Evolutionary conservation across 176 grass and related monocot species (phyloP).

Genomic region (Pontederia crassipes): DNA sequence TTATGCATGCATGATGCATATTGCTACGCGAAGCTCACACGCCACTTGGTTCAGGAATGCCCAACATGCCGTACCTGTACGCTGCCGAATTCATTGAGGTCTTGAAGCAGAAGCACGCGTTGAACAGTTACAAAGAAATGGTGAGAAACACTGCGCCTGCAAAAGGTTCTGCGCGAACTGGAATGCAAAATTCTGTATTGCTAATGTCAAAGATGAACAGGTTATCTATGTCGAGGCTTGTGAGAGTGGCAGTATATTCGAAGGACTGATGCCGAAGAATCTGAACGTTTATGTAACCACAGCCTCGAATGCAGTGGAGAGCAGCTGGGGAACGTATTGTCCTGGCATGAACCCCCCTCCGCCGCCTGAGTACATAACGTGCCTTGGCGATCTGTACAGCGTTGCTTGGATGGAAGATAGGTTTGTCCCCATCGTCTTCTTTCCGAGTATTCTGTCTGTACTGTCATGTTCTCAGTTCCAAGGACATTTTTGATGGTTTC

Average conservation of each 20-base stretch:
- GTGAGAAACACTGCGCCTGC: slow-evolving; percentile 14
- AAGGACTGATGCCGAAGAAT: slow-evolving; percentile 58
- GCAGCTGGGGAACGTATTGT: slow-evolving; percentile 98
- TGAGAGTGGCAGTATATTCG: slow-evolving; percentile 87
- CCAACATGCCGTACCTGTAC: slow-evolving; percentile 80
- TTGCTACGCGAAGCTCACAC: too few species aligned
- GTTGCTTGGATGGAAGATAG: slow-evolving; percentile 97
- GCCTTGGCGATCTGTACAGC: slow-evolving; percentile 87
- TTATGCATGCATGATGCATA: background rate
- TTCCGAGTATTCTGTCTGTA: too few species aligned
- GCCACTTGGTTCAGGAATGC: slow-evolving; percentile 46
- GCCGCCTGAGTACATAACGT: slow-evolving; percentile 75
- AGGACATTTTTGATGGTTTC: too few species aligned
- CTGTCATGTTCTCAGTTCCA: too few species aligned
- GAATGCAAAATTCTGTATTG: too few species aligned
- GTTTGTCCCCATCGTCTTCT: slow-evolving; percentile 9
- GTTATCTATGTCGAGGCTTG: slow-evolving; percentile 98
- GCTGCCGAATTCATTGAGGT: slow-evolving; percentile 63
- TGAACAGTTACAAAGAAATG: slow-evolving; percentile 85
- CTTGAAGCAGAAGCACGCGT: slow-evolving; percentile 76
- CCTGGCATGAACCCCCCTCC: slow-evolving; percentile 55
- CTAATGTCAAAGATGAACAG: slow-evolving; percentile 16
- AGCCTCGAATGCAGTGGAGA: slow-evolving; percentile 77
- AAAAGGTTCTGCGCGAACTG: too few species aligned
- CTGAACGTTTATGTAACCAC: slow-evolving; percentile 88